phyloP scores from a whole-genome alignment of 2,329 filamentous ascomycete species.

The Colletotrichum lini region DNA sequence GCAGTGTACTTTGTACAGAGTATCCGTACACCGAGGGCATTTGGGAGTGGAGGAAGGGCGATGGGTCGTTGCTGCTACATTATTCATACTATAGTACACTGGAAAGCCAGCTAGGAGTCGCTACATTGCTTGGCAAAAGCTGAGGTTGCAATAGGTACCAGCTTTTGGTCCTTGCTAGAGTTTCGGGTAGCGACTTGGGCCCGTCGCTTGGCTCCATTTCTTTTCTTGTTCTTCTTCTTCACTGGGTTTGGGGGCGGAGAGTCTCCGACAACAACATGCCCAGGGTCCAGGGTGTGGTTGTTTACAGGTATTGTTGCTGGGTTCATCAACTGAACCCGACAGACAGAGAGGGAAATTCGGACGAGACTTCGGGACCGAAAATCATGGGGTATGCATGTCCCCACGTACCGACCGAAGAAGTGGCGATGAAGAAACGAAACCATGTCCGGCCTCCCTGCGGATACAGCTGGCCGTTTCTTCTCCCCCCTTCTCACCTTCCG shows the following conservation, averaged over 20 bases:
- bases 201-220: constrained; percentile 20
- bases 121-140: constrained; percentile 10
- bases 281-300: not conserved
- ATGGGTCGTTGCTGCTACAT: not conserved
- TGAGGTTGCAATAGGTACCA: constrained; percentile 26
- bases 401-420: not conserved
- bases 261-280: constrained; percentile 17
- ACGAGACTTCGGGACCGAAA: constrained; percentile 37
- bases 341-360: constrained; percentile 12
- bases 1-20: not conserved
- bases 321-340: constrained; percentile 10
- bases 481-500: not conserved
- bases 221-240: not conserved
- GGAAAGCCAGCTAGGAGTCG: not conserved
- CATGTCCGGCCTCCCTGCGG: not conserved
- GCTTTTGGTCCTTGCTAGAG: constrained; percentile 34
- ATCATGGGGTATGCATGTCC: constrained; percentile 2
- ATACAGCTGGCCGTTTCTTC: not conserved
- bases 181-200: constrained; percentile 40
- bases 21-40: too few relatives aligned
- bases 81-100: too few relatives aligned
- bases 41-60: constrained; percentile 14
- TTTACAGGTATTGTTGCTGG: not conserved
- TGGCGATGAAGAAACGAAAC: not conserved
- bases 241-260: constrained; percentile 33